A percentile compares a stretch with the other conserved stretches of the same genome.
Evolutionary conservation across 2,329 filamentous ascomycete genomes (phyloP).

Genomic region (Aspergillus felis): DNA sequence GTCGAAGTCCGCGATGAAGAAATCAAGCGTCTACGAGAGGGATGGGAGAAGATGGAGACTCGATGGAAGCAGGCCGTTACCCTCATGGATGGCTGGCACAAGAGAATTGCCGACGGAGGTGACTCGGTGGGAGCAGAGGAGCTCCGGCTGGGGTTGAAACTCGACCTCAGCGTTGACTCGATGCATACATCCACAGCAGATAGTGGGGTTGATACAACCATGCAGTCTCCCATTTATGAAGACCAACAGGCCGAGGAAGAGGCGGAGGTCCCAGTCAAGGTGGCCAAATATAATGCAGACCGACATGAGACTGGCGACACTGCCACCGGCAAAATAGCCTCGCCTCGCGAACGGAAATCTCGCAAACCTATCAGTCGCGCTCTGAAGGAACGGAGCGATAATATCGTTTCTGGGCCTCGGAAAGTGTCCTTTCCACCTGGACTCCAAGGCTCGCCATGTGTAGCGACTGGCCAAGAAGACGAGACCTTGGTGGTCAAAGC

Average conservation of each 20-base stretch:
- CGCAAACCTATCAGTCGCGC: slow-evolving; percentile 24
- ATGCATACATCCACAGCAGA: slow-evolving; percentile 16
- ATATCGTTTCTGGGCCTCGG: slow-evolving; percentile 28
- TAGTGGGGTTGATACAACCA: slow-evolving; percentile 16
- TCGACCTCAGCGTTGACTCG: slow-evolving; percentile 34
- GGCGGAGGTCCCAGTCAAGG: not conserved
- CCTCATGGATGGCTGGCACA: slow-evolving; percentile 90
- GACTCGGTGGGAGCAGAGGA: slow-evolving; percentile 42
- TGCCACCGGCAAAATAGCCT: not conserved
- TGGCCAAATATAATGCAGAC: not conserved
- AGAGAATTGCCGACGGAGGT: slow-evolving; percentile 58
- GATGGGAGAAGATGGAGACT: slow-evolving; percentile 90
- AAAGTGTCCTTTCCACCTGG: slow-evolving; percentile 39
- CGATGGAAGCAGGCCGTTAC: slow-evolving; percentile 85
- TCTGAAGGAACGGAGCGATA: slow-evolving; percentile 36
- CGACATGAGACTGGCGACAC: not conserved
- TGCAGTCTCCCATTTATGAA: slow-evolving; percentile 30
- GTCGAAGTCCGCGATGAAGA: slow-evolving; percentile 90
- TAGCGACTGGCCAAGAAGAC: slow-evolving; percentile 25
- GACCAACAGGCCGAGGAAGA: slow-evolving; percentile 23
- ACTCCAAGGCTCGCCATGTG: slow-evolving; percentile 24
- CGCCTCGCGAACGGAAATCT: slow-evolving; percentile 6
- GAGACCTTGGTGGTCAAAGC: slow-evolving; percentile 33
- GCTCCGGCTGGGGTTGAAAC: slow-evolving; percentile 40
- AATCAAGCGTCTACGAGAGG: slow-evolving; percentile 74